Percentiles rank a stretch among this genome's conserved stretches.
These are phyloP conservation scores for Botryotinia narcissicola DNA, from an alignment of 2,329 filamentous ascomycete genomes.

Conservation along the genomic window DNA sequence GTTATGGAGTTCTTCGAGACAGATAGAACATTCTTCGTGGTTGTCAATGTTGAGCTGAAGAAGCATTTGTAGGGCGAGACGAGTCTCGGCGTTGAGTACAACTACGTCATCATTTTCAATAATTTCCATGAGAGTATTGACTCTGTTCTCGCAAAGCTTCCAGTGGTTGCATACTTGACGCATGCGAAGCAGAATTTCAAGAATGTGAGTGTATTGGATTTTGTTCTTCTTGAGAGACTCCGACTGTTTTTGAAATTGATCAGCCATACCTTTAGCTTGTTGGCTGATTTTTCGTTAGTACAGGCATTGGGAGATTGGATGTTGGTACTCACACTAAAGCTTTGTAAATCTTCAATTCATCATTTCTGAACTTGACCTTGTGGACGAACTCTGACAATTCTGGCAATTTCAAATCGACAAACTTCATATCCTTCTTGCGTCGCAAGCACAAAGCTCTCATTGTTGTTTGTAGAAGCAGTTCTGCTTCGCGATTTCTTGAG, in stretches of 20 bases:
- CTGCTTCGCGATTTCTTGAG: constrained; percentile 54
- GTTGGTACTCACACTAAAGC: constrained; percentile 57
- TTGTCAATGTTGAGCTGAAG: constrained; percentile 74
- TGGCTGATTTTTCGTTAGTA: constrained; percentile 45
- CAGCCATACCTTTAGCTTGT: constrained; percentile 71
- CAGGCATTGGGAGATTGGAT: neutral
- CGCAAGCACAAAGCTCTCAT: constrained; percentile 80
- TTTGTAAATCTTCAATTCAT: constrained; percentile 77
- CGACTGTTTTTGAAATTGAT: constrained; percentile 49
- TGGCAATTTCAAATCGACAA: constrained; percentile 77
- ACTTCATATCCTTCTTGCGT: constrained; percentile 83
- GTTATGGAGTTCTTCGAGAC: constrained; percentile 67
- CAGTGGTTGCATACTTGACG: constrained; percentile 88
- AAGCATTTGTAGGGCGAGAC: constrained; percentile 68
- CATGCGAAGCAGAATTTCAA: constrained; percentile 79
- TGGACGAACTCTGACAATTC: constrained; percentile 76
- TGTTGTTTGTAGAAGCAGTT: constrained; percentile 67
- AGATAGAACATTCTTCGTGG: constrained; percentile 81
- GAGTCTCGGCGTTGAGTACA: constrained; percentile 68
- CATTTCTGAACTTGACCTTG: constrained; percentile 66
- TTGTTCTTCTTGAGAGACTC: constrained; percentile 39
- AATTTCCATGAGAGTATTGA: constrained; percentile 68
- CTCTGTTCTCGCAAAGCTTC: constrained; percentile 72
- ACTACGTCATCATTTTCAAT: constrained; percentile 67
- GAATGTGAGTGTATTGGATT: constrained; percentile 67